Conservation (phyloP, 768 basidiomycete genomes). For the Suillus discolor region DNA sequence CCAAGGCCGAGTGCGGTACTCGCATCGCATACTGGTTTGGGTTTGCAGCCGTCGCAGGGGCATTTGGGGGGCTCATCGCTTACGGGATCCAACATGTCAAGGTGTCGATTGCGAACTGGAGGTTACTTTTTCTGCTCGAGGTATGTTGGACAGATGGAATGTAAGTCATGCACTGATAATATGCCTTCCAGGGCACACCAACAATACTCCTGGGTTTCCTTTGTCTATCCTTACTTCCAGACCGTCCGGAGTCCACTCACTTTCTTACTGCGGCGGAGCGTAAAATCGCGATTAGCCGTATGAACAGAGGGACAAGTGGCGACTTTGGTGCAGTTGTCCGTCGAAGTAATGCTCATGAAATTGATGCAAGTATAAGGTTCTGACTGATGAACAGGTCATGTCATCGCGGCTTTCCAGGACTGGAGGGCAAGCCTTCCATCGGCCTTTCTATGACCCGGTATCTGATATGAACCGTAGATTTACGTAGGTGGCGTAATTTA, state of each 20-base stretch:
- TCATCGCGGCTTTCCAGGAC: constrained; percentile 46
- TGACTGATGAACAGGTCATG: constrained; percentile 36
- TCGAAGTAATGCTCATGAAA: constrained; percentile 28
- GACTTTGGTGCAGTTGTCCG: constrained; percentile 47
- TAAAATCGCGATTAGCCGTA: constrained; percentile 34
- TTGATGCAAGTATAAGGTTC: background rate
- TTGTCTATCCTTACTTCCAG: constrained; percentile 34
- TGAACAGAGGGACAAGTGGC: constrained; percentile 44
- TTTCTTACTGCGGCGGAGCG: constrained; percentile 36
- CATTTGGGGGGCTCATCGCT: constrained; percentile 59
- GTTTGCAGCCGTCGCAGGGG: constrained; percentile 58
- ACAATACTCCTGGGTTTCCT: constrained; percentile 30
- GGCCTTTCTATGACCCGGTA: background rate
- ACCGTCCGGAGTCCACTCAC: constrained; percentile 34
- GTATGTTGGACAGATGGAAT: constrained; percentile 7
- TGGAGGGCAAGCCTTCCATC: constrained; percentile 37
- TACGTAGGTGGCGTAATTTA: constrained; percentile 51
- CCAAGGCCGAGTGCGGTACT: constrained; percentile 47
- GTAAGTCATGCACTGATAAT: background rate
- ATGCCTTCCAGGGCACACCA: constrained; percentile 56
- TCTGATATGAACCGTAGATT: constrained; percentile 28
- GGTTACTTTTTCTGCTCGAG: constrained; percentile 34
- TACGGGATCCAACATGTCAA: constrained; percentile 49
- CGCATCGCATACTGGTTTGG: constrained; percentile 56
- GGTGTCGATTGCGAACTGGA: constrained; percentile 43